A percentile compares a stretch with the other conserved stretches of the same genome.
phyloP scores from a whole-genome alignment of 108 stramenopile species.

The Skeletonema potamos region DNA sequence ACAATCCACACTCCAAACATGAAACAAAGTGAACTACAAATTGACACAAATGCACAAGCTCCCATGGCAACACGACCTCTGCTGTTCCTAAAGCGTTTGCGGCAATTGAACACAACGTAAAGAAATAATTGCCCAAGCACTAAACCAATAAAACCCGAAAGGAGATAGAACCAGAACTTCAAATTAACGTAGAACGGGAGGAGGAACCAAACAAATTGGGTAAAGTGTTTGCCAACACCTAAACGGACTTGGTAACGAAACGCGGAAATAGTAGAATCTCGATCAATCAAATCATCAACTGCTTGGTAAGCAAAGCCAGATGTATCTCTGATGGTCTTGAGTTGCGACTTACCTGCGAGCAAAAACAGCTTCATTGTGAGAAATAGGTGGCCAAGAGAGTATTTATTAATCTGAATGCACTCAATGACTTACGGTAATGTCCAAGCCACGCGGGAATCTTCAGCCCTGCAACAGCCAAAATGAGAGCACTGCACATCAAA shows the following conservation, averaged over 20 bases:
- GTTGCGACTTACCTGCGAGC: slow-evolving; percentile 8
- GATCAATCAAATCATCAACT: not conserved
- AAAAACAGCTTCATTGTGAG: too few relatives aligned
- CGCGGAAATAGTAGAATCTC: not conserved
- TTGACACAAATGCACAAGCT: not conserved
- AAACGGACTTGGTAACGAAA: slow-evolving; percentile 33
- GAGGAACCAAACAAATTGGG: slow-evolving; percentile 15
- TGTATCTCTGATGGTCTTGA: slow-evolving; percentile 11
- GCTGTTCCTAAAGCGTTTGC: not conserved
- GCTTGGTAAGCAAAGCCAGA: slow-evolving; percentile 12
- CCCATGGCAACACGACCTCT: slow-evolving; percentile 13
- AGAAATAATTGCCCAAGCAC: slow-evolving; percentile 20
- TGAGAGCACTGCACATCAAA: slow-evolving; percentile 8
- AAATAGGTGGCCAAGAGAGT: too few relatives aligned
- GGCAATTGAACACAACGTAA: slow-evolving; percentile 21
- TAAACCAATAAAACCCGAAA: slow-evolving; percentile 8
- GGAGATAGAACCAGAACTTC: slow-evolving; percentile 16
- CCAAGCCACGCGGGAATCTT: slow-evolving; percentile 42
- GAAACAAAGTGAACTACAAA: slow-evolving; percentile 12
- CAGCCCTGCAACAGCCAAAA: slow-evolving; percentile 16
- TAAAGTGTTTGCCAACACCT: slow-evolving; percentile 26
- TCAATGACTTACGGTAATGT: slow-evolving; percentile 1
- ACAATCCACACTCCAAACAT: slow-evolving; percentile 7
- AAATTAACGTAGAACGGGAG: slow-evolving; percentile 30
- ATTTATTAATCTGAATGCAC: too few relatives aligned